Base-by-base conservation (phyloP, 202 grass and related monocot species). In the Zizania palustris region DNA sequence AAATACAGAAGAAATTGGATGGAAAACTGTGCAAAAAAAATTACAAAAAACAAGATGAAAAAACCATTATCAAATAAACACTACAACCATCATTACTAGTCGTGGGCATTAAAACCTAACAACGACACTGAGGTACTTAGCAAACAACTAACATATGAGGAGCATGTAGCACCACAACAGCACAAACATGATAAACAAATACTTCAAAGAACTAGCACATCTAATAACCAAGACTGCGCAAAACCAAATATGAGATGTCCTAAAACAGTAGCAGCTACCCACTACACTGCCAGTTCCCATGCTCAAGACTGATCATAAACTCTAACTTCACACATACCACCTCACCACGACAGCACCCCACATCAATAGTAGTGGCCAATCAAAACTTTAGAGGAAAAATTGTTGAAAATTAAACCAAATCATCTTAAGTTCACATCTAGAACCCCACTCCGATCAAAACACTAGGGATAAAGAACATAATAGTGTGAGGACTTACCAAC, bases 401-500 rank as follows among this genome's bases (percentile, higher is more conserved):
- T 51, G n/a, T n/a, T n/a, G n/a, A n/a, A 58, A n/a, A n/a, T n/a
- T n/a, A n/a, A n/a, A n/a, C n/a, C n/a, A n/a, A n/a, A n/a, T n/a
- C n/a, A n/a, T n/a, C n/a, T n/a, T n/a, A n/a, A n/a, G n/a, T n/a
- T n/a, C n/a, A n/a, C n/a, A n/a, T n/a, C n/a, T n/a, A n/a, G n/a
- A n/a, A n/a, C n/a, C n/a, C n/a, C n/a, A n/a, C n/a, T n/a, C n/a
- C n/a, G n/a, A n/a, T n/a, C n/a, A n/a, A n/a, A n/a, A n/a, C n/a
- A n/a, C n/a, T n/a, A n/a, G n/a, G n/a, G n/a, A n/a, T n/a, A n/a
- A n/a, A 7, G 35, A 73, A 60, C 60, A 44, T 11, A 16, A 45
- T 6, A 6, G 2, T 22, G 7, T 3, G 63, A 53, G 11, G 53
- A 68, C 91, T 92, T 82, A 99, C 96, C 73, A 89, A 75, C 72